These are phyloP conservation scores for Gloeopeniophorella convolvens DNA, from an alignment of 768 basidiomycete genomes.

Conservation along the genomic window DNA sequence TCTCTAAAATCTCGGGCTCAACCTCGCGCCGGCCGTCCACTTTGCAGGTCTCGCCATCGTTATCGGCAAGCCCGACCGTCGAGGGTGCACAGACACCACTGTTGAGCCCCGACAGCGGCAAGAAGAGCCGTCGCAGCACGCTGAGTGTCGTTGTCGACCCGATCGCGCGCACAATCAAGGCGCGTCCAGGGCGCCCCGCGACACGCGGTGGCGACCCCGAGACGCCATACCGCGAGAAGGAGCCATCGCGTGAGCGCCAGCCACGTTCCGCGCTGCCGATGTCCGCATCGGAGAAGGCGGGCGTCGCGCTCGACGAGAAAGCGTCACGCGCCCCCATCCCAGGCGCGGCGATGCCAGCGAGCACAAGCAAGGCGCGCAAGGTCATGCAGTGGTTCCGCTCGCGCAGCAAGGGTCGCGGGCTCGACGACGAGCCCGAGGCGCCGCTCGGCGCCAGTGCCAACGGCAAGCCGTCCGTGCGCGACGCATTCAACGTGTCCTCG, in stretches of 20 bases:
- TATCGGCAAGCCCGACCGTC: conserved; percentile 12
- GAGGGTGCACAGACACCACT: conserved; percentile 26
- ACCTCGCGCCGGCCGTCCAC: conserved; percentile 28
- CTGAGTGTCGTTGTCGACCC: conserved; percentile 39
- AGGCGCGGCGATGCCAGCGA: conserved; percentile 49
- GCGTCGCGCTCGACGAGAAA: conserved; percentile 28
- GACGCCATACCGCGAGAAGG: conserved; percentile 31
- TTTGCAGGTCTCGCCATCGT: conserved; percentile 26
- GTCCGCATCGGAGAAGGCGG: conserved; percentile 22
- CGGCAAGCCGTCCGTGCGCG: conserved; percentile 12
- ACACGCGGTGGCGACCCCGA: conserved; percentile 22
- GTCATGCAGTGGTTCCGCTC: conserved; percentile 99
- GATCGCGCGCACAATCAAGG: conserved; percentile 47
- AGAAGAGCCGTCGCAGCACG: conserved; percentile 19
- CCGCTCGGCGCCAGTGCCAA: neutral
- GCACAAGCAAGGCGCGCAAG: conserved; percentile 83
- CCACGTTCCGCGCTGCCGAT: neutral
- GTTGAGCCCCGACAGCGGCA: conserved; percentile 31
- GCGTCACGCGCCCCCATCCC: conserved; percentile 23
- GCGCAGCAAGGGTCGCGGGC: conserved; percentile 44
- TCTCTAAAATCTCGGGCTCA: conserved; percentile 20
- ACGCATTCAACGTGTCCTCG: conserved; percentile 17
- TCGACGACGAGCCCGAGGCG: conserved; percentile 23
- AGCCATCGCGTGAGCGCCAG: conserved; percentile 21
- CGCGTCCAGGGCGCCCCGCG: conserved; percentile 21